Base-by-base conservation (phyloP, 371 early-diverging fungal genomes). In the Batrachochytrium dendrobatidis region DNA sequence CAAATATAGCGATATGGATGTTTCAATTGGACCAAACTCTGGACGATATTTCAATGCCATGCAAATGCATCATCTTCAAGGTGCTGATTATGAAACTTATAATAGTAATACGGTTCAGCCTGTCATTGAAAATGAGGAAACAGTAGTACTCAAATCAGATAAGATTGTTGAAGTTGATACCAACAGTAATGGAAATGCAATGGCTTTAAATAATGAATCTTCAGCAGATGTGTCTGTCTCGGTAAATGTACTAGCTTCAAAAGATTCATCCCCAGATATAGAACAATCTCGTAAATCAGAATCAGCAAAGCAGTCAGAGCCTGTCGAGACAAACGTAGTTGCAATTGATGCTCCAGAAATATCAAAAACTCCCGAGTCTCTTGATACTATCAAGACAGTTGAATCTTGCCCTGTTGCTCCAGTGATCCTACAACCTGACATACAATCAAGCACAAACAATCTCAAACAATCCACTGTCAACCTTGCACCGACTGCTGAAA, bases 21-120 rank as follows among this genome's bases (percentile, higher is more conserved):
- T n/a, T n/a, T 22, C 29, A 12, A 29, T 51, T 32, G 25, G 51
- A 6, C 56, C 60, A 7, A 53, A 49, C 6, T 22, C 54, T 10
- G 20, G 8, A 25, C 29, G 32, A 33, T 61, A 49, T 32, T 10
- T 61, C 30, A 61, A 61, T 32, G 61, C 61, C 22, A 61, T 61
- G 61, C 56, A 61, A 29, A 48, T 61, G 56, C 52, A 50, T 7
- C 12, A 17, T 10, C 10, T 59, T 35, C n/a, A 57, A n/a, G 12
- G n/a, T n/a, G n/a, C n/a, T n/a, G n/a, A n/a, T n/a, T n/a, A n/a
- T n/a, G n/a, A n/a, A n/a, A n/a, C n/a, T n/a, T n/a, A n/a, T n/a
- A n/a, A n/a, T n/a, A n/a, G n/a, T n/a, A n/a, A n/a, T n/a, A n/a
- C n/a, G n/a, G n/a, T n/a, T n/a, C n/a, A n/a, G n/a, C n/a, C n/a